phyloP scores from a whole-genome alignment of 768 basidiomycete species.

The Plicaturopsis crispa region DNA sequence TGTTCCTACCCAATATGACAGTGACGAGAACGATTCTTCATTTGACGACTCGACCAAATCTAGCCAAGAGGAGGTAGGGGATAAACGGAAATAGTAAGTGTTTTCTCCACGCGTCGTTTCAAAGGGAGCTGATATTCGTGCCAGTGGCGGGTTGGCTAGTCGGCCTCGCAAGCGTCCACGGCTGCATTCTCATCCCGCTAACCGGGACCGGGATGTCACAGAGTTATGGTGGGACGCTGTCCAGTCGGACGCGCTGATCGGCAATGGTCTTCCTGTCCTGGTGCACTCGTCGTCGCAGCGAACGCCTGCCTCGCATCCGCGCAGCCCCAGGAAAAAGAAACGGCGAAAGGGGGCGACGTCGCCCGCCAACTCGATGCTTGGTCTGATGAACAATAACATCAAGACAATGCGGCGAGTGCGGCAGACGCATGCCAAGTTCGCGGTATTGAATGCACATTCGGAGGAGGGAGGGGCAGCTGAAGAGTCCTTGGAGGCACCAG shows the following conservation, averaged over 20 bases:
- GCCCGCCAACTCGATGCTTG: slow-evolving; percentile 44
- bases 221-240: slow-evolving; percentile 75
- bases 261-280: slow-evolving; percentile 56
- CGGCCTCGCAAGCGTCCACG: slow-evolving; percentile 61
- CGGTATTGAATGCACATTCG: slow-evolving; percentile 37
- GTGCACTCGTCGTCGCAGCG: slow-evolving; percentile 32
- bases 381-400: slow-evolving; percentile 70
- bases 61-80: no score
- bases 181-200: slow-evolving; percentile 29
- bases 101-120: slow-evolving; percentile 1
- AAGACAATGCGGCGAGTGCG: slow-evolving; percentile 67
- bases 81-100: slow-evolving; percentile 58
- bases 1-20: slow-evolving; percentile 21
- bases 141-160: slow-evolving; percentile 26
- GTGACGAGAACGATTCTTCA: no score
- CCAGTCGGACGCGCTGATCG: slow-evolving; percentile 51
- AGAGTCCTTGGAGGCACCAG: slow-evolving; percentile 13
- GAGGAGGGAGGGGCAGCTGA: slow-evolving; percentile 26
- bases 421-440: slow-evolving; percentile 65
- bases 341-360: slow-evolving; percentile 19
- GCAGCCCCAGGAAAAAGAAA: slow-evolving; percentile 23
- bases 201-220: slow-evolving; percentile 35
- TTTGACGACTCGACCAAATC: no score
- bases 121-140: no score
- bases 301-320: slow-evolving; percentile 9